Percentiles rank a stretch among this genome's conserved stretches.
Evolutionary conservation across 2,329 filamentous ascomycete genomes (phyloP).

Genomic region (Xylariales sp.): DNA sequence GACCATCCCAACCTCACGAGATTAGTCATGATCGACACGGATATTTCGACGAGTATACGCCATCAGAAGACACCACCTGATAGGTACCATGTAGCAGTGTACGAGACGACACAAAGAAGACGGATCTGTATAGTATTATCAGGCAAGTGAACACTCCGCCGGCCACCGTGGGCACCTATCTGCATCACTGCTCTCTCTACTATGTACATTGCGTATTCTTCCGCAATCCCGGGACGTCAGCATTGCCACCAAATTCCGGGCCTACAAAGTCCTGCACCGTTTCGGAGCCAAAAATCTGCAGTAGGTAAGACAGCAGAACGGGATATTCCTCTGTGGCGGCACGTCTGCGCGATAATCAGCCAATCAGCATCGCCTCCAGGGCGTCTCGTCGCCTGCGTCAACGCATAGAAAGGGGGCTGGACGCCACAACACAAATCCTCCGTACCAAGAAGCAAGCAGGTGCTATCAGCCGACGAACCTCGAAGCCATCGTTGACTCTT

Average conservation of each 20-base stretch:
- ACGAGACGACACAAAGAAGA: too few relatives aligned
- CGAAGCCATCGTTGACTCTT: constrained; percentile 4
- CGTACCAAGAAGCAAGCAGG: constrained; percentile 5
- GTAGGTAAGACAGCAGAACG: constrained; percentile 27
- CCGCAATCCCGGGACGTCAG: constrained; percentile 7
- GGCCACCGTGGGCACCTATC: not conserved
- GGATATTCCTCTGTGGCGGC: constrained; percentile 36
- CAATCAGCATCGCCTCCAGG: constrained; percentile 34
- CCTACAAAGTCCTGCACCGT: constrained; percentile 25
- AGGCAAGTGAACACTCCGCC: constrained; percentile 8
- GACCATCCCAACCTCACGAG: not conserved
- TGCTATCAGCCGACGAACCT: not conserved
- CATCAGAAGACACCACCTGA: too few relatives aligned
- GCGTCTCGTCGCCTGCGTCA: constrained; percentile 37
- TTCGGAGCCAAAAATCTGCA: constrained; percentile 18
- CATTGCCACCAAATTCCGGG: constrained; percentile 6
- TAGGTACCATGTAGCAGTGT: too few relatives aligned
- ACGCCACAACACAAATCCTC: constrained; percentile 41
- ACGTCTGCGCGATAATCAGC: constrained; percentile 42
- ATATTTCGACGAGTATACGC: too few relatives aligned
- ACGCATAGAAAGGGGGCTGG: constrained; percentile 46
- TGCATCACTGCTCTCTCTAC: constrained; percentile 1
- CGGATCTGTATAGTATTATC: not conserved
- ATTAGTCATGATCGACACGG: not conserved
- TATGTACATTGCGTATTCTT: not conserved